Evolutionary conservation across 2,329 filamentous ascomycete species (phyloP), one percentile per base, ranked within the genome.

Genomic region (Ophiobolus disseminans): DNA sequence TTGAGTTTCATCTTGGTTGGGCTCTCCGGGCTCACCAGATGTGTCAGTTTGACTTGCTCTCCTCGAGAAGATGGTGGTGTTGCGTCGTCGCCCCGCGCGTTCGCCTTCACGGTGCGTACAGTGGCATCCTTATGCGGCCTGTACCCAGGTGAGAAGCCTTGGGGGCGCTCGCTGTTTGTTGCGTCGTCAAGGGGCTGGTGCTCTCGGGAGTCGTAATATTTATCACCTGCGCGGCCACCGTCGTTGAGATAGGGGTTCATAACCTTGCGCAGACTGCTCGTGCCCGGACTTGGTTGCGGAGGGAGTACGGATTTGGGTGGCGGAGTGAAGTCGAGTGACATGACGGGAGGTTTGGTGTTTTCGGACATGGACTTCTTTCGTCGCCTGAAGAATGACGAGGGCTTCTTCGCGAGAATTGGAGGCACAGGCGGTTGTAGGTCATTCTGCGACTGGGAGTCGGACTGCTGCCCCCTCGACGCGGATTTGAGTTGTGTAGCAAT

Each of bases 331-430:
- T 76, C 73, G 21, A 77, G 59, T 34, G 79, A 73, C 55, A 72
- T 82, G 22, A 86, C 73, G 7, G 87, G 85, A 25, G 88, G 85
- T 30, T 81, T 81, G 17, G 84, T 80, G 35, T 73, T 69, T 55
- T 95, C 91, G 11, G 85, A 83, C 25, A 91, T 75, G 4, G 92
- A 96, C 81, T 93, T 95, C 82, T 97, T 97, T 55, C 92, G 84
- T 50, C 94, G 83, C 54, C 94, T 84, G 76, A 97, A 97, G 76
- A 99, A 97, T 0, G 91, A 93, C 1, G 93, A 95, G 3, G 90
- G 85, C 73, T 97, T 97, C 78, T 97, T 97, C 63, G 90, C 89
- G 41, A 97, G 76, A 3, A 67, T 64, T 19, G 58, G 63, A 40
- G 60, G 65, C 38, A 57, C 53, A 20, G 57, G 57, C 35, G 57